Base-by-base conservation (phyloP, 805 yeast species). In the Spathaspora hagerdaliae region DNA sequence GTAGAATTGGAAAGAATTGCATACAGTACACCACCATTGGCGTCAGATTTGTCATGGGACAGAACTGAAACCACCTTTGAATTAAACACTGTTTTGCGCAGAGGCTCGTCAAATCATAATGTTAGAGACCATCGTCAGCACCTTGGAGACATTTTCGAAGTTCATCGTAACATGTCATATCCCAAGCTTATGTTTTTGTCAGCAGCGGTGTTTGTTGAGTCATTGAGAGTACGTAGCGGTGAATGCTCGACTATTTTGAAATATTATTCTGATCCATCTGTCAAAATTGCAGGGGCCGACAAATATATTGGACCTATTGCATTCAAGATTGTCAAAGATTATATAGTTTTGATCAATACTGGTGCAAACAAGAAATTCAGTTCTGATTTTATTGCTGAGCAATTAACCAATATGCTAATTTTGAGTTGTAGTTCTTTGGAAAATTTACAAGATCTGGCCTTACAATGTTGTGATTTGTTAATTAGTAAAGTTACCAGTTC, bases 31-130 rank as follows among this genome's bases (percentile, higher is more conserved):
- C 96, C 97, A 2, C 89, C 96, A 2, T 73, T 90, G 42, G 96
- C 96, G 0, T 83, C 94, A 2, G 95, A 87, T 55, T 69, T 75
- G 13, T 82, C 91, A 3, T 81, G 90, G 65, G 82, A 85, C 58
- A 82, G 90, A 57, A 84, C 92, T 10, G 99, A 94, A 60, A 88
- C 96, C 14, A 88, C 96, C 2, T 74, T 94, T 50, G 97, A 94
- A 57, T 76, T 94, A 71, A 94, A 94, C 59, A 85, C 96, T 1
- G 89, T 94, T 27, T 73, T 94, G 43, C 79, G 96, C 59, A 77
- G 98, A 50, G 96, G 96, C 11, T 83, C 96, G 0, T 87, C 96
- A 1, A 85, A 85, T 55, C 82, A 81, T 46, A 87, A 87, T 49
- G 82, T 86, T 40, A 86, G 82, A 61, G 80, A 83, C 48, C 96